phyloP scores from a whole-genome alignment of 2,329 filamentous ascomycete genomes.

The Fusarium multiceps region DNA sequence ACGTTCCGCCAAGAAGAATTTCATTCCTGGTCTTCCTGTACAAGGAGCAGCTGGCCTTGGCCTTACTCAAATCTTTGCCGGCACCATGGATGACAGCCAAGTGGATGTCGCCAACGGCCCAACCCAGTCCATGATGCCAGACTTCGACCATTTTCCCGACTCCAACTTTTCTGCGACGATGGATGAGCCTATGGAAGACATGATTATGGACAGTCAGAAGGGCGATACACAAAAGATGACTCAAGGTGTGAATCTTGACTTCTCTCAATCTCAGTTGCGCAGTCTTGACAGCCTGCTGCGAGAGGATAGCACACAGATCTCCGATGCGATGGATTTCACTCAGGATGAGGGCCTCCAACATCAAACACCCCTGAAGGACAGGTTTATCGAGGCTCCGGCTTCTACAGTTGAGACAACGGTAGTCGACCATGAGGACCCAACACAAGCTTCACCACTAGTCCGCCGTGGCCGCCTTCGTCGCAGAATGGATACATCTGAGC shows the following conservation, averaged over 20 bases:
- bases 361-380: constrained; percentile 75
- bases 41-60: constrained; percentile 73
- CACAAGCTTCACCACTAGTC: constrained; percentile 73
- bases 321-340: constrained; percentile 78
- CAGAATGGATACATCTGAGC: constrained; percentile 50
- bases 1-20: constrained; percentile 75
- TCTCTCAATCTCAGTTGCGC: constrained; percentile 70
- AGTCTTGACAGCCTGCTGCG: constrained; percentile 67
- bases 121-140: constrained; percentile 65
- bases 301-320: constrained; percentile 68
- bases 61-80: constrained; percentile 89
- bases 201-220: constrained; percentile 60
- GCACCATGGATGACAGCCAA: constrained; percentile 81
- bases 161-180: constrained; percentile 71
- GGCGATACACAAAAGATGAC: constrained; percentile 52
- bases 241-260: constrained; percentile 64
- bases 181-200: constrained; percentile 64
- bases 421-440: constrained; percentile 52
- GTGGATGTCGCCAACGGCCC: constrained; percentile 46
- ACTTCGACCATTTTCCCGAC: constrained; percentile 66
- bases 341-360: constrained; percentile 83
- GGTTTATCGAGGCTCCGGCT: constrained; percentile 72
- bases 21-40: constrained; percentile 75
- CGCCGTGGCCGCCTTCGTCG: constrained; percentile 67
- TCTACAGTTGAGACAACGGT: constrained; percentile 80